phyloP scores from a whole-genome alignment of 73 alveolate species.

The Uronychia setigera region DNA sequence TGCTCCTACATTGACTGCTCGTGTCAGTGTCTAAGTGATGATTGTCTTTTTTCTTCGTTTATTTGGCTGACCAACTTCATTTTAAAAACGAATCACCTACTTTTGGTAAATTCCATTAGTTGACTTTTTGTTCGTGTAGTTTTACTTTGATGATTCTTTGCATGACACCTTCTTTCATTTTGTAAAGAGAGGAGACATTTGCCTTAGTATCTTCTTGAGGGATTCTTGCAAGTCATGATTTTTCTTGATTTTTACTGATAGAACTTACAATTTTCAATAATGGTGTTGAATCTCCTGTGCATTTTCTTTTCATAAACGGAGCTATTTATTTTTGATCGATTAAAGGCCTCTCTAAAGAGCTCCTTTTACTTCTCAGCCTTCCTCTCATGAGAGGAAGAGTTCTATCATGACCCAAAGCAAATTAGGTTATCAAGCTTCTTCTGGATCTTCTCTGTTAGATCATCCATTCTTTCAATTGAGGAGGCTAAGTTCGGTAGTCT shows the following conservation, averaged over 20 bases:
- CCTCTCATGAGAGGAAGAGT: too few species aligned
- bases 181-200: background rate
- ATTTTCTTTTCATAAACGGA: background rate
- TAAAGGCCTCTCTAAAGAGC: too few species aligned
- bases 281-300: background rate
- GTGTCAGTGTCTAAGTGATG: background rate
- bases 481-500: too few species aligned
- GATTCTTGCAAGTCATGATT: background rate
- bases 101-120: background rate
- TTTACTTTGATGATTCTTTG: background rate
- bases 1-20: too few species aligned
- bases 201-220: background rate
- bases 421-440: too few species aligned
- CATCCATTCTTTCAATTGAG: too few species aligned
- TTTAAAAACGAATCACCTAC: background rate
- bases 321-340: too few species aligned
- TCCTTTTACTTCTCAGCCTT: too few species aligned
- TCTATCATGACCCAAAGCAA: too few species aligned
- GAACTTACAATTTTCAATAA: background rate
- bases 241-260: background rate
- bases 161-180: background rate
- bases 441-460: too few species aligned
- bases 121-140: background rate
- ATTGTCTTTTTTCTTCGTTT: background rate
- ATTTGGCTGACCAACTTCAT: background rate